Conservation (phyloP, 768 basidiomycete species). For the Russula dissimulans region DNA sequence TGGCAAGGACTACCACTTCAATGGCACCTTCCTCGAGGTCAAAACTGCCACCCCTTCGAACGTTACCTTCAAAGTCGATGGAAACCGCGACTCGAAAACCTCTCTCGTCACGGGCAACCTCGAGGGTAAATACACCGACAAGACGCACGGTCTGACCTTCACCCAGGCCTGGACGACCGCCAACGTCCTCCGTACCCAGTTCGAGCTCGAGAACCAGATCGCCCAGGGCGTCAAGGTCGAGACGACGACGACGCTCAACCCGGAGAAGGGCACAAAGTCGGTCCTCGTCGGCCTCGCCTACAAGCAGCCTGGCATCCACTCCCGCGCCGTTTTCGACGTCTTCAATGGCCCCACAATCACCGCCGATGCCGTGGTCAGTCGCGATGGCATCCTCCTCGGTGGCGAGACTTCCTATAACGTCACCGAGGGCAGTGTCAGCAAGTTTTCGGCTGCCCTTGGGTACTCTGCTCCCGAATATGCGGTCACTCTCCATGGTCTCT, state of each 20-base stretch:
- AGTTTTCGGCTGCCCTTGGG: constrained; percentile 86
- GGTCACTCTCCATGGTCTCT: constrained; percentile 87
- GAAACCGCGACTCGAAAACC: constrained; percentile 68
- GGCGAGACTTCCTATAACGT: constrained; percentile 96
- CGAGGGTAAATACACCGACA: constrained; percentile 91
- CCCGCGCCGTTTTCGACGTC: constrained; percentile 81
- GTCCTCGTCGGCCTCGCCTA: constrained; percentile 78
- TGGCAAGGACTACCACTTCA: constrained; percentile 84
- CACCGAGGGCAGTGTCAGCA: constrained; percentile 83
- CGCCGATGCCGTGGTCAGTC: constrained; percentile 89
- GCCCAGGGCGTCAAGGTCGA: constrained; percentile 98
- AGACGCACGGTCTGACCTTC: constrained; percentile 86
- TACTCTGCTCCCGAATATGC: constrained; percentile 96
- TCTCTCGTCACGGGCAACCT: constrained; percentile 76
- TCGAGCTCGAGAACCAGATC: constrained; percentile 96
- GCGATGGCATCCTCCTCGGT: constrained; percentile 95
- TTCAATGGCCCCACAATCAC: constrained; percentile 99
- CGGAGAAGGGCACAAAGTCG: constrained; percentile 79
- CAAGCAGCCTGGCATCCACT: constrained; percentile 95
- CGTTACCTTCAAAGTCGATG: constrained; percentile 90
- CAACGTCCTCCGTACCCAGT: constrained; percentile 83
- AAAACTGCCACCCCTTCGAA: constrained; percentile 85
- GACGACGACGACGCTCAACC: constrained; percentile 69
- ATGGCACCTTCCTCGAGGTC: constrained; percentile 63
- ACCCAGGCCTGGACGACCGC: constrained; percentile 94